Evolutionary conservation across 192 early-diverging fungal genomes (phyloP), one percentile per base, ranked within the genome.

Genomic region (Oehlia diaphana): DNA sequence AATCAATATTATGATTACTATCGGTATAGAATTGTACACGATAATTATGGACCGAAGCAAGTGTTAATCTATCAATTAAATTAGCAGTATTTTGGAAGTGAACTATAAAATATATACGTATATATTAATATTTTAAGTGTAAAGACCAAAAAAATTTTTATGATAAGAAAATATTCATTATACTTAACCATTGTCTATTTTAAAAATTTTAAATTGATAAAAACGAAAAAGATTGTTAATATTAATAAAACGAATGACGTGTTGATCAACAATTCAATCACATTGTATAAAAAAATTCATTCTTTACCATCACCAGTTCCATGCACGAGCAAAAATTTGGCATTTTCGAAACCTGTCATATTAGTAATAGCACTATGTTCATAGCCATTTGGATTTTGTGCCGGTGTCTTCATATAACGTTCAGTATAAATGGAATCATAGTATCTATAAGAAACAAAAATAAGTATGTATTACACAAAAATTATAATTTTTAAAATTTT

Each of bases 371-470:
- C 88, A 74, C 93, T 95, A 33, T 86, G 72, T 44, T 84, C 86
- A 86, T 99, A 99, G 12, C 97, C 97, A 0, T 85, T 83, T 4
- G 82, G 77, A 85, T 99, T 99, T 74, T 85, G 64, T 66, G 86
- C 61, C 19, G 96, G 96, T 23, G 95, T 95, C 82, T 93, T 91
- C 97, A 99, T 97, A 85, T 96, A 99, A 71, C 97, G 89, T 83
- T 99, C 97, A 2, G 97, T 99, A 83, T 99, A 99, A 35, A 98
- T 87, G 3, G 95, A 92, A 84, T 99, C 95, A 84, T 91, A 93
- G 77, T 83, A 83, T 33, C 85, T 70, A 37, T 76, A 19, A 14
- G 8, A 53, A 74, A 53, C 7, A 61, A 58, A 37, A 35, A 28
- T 31, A 9, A 19, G 28, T 16, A 50, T 10, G 12, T 62, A 62